phyloP scores from a whole-genome alignment of 805 yeast species.

The Zygosaccharomyces kombuchaensis region DNA sequence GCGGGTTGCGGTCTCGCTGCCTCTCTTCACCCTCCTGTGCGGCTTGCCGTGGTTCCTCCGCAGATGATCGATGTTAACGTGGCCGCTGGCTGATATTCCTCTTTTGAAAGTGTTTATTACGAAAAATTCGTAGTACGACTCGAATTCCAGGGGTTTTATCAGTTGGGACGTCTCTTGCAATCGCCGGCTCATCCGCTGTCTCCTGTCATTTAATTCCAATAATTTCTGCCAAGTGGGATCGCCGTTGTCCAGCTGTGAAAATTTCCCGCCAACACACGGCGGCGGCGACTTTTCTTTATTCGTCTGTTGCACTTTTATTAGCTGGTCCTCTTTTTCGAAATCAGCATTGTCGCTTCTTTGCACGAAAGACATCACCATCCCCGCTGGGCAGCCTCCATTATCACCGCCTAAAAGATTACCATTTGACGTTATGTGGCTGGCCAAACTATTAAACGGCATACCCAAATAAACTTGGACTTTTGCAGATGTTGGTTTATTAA shows the following conservation, averaged over 20 bases:
- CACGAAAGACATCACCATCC: too few species aligned
- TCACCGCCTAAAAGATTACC: too few species aligned
- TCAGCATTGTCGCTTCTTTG: too few species aligned
- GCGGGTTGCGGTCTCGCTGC: constrained; percentile 2
- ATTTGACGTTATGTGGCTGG: too few species aligned
- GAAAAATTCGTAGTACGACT: constrained; percentile 33
- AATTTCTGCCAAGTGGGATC: background rate
- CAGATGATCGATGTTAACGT: constrained; percentile 28
- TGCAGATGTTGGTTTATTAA: background rate
- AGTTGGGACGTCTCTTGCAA: constrained; percentile 13
- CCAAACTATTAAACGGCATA: too few species aligned
- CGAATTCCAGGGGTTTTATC: constrained; percentile 32
- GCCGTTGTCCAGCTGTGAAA: background rate
- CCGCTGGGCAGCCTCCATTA: too few species aligned
- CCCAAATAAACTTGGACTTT: background rate
- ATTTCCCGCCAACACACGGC: too few species aligned
- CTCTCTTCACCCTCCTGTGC: constrained; percentile 24
- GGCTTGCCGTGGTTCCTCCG: constrained; percentile 26
- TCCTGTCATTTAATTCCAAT: background rate
- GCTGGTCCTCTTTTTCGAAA: background rate
- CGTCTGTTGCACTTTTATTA: background rate
- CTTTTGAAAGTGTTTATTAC: constrained; percentile 26
- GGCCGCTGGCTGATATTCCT: constrained; percentile 35
- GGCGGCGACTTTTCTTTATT: too few species aligned
- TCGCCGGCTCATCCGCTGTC: constrained; percentile 1